A percentile compares a stretch with the other conserved stretches of the same genome.
Evolutionary conservation across 2,329 filamentous ascomycete genomes (phyloP).

Genomic region (Ophiostoma fasciatum): DNA sequence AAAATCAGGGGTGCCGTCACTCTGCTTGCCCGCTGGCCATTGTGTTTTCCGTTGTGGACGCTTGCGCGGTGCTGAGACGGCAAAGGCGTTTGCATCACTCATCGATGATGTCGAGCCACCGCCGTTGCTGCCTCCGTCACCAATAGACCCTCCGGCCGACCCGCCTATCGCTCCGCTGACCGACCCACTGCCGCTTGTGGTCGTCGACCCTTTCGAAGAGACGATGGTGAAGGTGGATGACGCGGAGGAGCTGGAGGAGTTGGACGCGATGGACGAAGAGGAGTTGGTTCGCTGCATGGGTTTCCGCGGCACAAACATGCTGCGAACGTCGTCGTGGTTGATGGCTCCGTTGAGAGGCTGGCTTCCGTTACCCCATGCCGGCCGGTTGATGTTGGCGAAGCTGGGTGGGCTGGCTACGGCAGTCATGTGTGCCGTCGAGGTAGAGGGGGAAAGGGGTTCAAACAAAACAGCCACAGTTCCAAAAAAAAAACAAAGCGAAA

Average conservation of each 20-base stretch:
- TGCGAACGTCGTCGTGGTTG: constrained; percentile 70
- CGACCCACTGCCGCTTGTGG: constrained; percentile 36
- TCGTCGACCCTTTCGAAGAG: constrained; percentile 36
- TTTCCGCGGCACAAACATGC: constrained; percentile 85
- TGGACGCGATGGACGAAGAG: constrained; percentile 68
- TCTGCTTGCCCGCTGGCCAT: constrained; percentile 36
- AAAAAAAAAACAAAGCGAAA: neutral
- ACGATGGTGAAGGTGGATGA: constrained; percentile 48
- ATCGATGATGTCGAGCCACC: constrained; percentile 8
- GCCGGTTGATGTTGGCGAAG: constrained; percentile 47
- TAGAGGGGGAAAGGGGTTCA: constrained; percentile 4
- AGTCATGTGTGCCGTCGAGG: constrained; percentile 37
- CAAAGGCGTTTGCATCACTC: constrained; percentile 37
- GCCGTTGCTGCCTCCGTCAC: neutral
- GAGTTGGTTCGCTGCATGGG: constrained; percentile 77
- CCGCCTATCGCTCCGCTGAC: constrained; percentile 21
- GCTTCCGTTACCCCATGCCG: constrained; percentile 47
- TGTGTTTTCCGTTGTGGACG: constrained; percentile 33
- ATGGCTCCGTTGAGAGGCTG: constrained; percentile 42
- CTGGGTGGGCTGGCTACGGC: constrained; percentile 51
- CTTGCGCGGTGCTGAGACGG: constrained; percentile 35
- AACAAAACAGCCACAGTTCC: too few species aligned
- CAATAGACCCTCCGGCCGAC: too few species aligned
- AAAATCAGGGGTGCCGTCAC: constrained; percentile 33
- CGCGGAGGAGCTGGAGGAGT: constrained; percentile 40